phyloP scores from a whole-genome alignment of 768 basidiomycete genomes.

The Mycena galopus region DNA sequence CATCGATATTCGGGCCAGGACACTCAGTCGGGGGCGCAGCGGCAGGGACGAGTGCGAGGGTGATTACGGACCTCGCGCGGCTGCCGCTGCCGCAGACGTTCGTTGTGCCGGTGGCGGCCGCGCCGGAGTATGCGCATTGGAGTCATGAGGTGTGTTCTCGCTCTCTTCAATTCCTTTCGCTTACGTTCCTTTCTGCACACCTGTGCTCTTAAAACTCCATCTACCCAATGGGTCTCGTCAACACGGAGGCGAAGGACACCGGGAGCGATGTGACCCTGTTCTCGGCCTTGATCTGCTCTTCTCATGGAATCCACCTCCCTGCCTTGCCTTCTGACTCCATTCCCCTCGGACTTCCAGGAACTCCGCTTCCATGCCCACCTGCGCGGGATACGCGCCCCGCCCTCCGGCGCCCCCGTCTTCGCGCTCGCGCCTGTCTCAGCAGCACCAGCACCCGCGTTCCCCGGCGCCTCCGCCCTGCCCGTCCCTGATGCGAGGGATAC shows the following conservation, averaged over 20 bases:
- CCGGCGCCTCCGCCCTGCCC: constrained; percentile 2
- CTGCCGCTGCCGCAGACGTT: constrained; percentile 48
- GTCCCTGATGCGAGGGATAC: constrained; percentile 40
- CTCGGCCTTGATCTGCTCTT: too few species aligned
- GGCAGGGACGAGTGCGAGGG: constrained; percentile 13
- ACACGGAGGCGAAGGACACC: too few species aligned
- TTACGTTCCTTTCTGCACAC: background rate
- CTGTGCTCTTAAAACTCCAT: constrained; percentile 29
- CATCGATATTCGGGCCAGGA: background rate
- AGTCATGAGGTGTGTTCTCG: constrained; percentile 46
- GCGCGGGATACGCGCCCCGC: constrained; percentile 39
- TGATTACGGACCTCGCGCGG: constrained; percentile 21
- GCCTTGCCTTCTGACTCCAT: too few species aligned
- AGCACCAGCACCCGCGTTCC: too few species aligned
- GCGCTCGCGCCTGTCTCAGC: too few species aligned
- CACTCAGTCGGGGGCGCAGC: background rate
- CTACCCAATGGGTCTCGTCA: too few species aligned
- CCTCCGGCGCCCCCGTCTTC: constrained; percentile 37
- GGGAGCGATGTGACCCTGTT: too few species aligned
- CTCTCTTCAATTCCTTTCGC: constrained; percentile 26
- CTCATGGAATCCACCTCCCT: too few species aligned
- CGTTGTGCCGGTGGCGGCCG: constrained; percentile 32
- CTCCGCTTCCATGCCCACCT: constrained; percentile 48
- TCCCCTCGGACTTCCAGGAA: too few species aligned
- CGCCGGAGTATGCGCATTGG: constrained; percentile 44